These are phyloP conservation scores for Delitschia confertaspora DNA, from an alignment of 495 filamentous ascomycete genomes.

Conservation along the genomic window DNA sequence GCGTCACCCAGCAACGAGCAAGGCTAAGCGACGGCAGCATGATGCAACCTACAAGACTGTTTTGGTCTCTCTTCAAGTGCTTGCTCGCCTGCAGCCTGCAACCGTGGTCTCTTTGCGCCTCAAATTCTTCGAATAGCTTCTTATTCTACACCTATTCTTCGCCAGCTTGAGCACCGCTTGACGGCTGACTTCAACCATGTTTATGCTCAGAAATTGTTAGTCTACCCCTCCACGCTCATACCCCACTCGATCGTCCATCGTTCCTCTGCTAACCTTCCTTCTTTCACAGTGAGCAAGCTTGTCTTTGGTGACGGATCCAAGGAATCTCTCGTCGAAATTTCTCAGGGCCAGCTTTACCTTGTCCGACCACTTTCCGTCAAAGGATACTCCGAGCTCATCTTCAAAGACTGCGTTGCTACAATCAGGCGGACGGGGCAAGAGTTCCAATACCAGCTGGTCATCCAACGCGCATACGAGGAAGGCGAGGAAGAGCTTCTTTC, in stretches of 20 bases:
- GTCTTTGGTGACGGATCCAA: conserved; percentile 88
- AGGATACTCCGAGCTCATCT: conserved; percentile 96
- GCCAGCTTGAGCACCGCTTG: too few species aligned
- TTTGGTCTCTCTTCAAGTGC: too few species aligned
- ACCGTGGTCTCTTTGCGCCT: too few species aligned
- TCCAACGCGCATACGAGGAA: conserved; percentile 94
- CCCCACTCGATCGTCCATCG: conserved; percentile 2
- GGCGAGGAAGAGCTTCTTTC: conserved; percentile 83
- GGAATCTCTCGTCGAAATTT: conserved; percentile 86
- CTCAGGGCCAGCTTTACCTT: conserved; percentile 92
- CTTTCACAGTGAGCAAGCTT: conserved; percentile 66
- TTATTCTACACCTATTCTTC: too few species aligned
- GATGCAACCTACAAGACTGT: too few species aligned
- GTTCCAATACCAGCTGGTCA: conserved; percentile 92
- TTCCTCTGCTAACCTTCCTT: conserved; percentile 3
- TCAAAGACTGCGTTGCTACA: conserved; percentile 87
- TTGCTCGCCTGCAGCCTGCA: too few species aligned
- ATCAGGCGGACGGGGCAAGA: conserved; percentile 89
- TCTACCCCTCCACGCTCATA: conserved; percentile 16
- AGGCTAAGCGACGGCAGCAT: too few species aligned
- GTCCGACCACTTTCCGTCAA: conserved; percentile 92
- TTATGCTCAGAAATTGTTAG: conserved; percentile 30
- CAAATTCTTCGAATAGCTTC: too few species aligned
- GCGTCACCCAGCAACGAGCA: too few species aligned
- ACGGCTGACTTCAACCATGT: too few species aligned